phyloP scores from a whole-genome alignment of 257 asterid species.

The Perilla frutescens region DNA sequence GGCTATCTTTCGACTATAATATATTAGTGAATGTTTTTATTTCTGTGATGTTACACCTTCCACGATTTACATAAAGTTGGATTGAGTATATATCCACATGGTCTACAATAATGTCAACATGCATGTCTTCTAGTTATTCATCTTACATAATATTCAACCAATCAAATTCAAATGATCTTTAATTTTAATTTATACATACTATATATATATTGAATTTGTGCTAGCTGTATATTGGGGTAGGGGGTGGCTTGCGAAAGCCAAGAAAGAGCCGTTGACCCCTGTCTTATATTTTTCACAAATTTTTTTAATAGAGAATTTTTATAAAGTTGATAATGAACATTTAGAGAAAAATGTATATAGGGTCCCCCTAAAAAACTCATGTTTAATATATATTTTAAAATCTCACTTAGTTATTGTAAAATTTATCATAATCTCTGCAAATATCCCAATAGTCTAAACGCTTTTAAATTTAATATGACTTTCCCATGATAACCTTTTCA shows the following conservation, averaged over 20 bases:
- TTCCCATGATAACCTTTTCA: too few species aligned
- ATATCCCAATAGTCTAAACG: too few species aligned
- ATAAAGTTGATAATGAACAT: slow-evolving; percentile 23
- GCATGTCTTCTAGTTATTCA: not conserved
- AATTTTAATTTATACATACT: not conserved
- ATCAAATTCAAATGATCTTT: slow-evolving; percentile 1
- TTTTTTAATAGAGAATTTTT: too few species aligned
- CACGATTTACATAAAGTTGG: not conserved
- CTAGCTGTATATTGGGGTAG: too few species aligned
- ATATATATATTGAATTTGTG: not conserved
- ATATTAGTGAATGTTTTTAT: slow-evolving; percentile 1
- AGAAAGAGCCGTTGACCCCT: slow-evolving; percentile 3
- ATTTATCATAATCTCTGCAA: too few species aligned
- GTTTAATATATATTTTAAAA: too few species aligned
- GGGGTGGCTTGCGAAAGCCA: not conserved
- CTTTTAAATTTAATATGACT: too few species aligned
- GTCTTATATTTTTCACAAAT: not conserved
- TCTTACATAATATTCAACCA: not conserved
- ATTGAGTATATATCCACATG: not conserved
- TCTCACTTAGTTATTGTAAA: too few species aligned
- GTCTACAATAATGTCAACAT: not conserved
- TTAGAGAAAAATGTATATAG: too few species aligned
- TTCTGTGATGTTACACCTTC: not conserved
- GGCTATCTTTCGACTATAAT: not conserved
- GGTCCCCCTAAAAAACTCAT: too few species aligned